phyloP scores from a whole-genome alignment of 805 yeast genomes.

The Cyberlindnera mycetangii region DNA sequence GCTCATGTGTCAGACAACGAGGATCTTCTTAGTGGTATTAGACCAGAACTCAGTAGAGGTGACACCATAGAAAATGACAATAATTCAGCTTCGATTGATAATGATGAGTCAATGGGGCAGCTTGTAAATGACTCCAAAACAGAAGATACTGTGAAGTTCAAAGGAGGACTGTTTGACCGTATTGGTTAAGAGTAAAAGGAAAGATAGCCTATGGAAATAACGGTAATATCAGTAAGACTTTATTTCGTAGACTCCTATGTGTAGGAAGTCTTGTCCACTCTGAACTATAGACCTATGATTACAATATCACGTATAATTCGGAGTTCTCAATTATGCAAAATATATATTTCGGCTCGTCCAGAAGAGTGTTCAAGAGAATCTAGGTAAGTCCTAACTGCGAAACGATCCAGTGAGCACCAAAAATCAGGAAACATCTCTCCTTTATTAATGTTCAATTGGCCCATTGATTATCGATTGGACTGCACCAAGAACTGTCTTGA shows the following conservation, averaged over 20 bases:
- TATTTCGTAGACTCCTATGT: background rate
- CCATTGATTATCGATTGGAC: too few species aligned
- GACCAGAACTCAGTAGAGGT: background rate
- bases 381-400: too few species aligned
- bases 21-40: slow-evolving; percentile 5
- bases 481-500: too few species aligned
- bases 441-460: too few species aligned
- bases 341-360: too few species aligned
- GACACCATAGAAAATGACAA: background rate
- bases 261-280: too few species aligned
- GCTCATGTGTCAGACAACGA: background rate
- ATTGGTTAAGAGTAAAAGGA: background rate
- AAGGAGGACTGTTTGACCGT: background rate
- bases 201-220: background rate
- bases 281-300: too few species aligned
- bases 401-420: too few species aligned
- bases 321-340: too few species aligned
- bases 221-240: background rate
- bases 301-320: too few species aligned
- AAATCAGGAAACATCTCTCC: too few species aligned
- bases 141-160: background rate
- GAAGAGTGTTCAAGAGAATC: too few species aligned
- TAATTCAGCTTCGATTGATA: background rate
- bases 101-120: background rate
- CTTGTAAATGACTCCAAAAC: background rate